Evolutionary conservation across 2,329 filamentous ascomycete species (phyloP), one percentile per base, ranked within the genome.

Genomic region (Pseudogymnoascus sp.): DNA sequence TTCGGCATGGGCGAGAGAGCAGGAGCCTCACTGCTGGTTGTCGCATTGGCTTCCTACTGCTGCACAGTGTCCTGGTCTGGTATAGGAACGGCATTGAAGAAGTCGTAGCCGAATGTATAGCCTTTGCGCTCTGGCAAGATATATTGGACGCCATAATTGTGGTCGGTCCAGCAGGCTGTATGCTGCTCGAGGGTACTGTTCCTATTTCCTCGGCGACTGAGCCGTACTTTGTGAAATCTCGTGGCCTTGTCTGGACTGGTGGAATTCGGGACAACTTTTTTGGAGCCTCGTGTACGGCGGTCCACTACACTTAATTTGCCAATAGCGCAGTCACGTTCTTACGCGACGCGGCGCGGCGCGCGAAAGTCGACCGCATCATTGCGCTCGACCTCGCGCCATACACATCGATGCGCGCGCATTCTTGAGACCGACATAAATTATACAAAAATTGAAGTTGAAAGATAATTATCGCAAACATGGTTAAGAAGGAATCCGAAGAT

Each of bases 21-120:
- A 40, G 6, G 7, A 26, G 33, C 3, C 38, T 38, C 19, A 61
- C 19, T 11, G 59, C 19, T 14, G 38, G 59, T 26, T 42, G 59
- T 61, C 35, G 59, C 35, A 61, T 26, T 40, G 59, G 19, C 21
- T 11, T 38, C 38, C 21, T 37, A 21, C 64, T 35, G 4, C 62
- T 61, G n/a, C 66, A 62, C 33, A 88, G 80, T 0, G 88, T 90
- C 64, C 81, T 78, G 4, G 89, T 91, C 67, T 89, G 86, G 71
- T 91, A 91, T 6, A 92, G 79, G 64, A 91, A 91, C 0, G 87
- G 86, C 4, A 86, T 75, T 13, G 85, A 74, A 6, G 82, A 81
- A 78, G 83, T 83, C 21, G 64, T 71, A 66, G 68, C 68, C 21
- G 68, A 64, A n/a, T 68, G 59, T 19, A 50, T 35, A 33, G 59